phyloP scores from a whole-genome alignment of 495 filamentous ascomycete genomes.

The Peziza echinospora region DNA sequence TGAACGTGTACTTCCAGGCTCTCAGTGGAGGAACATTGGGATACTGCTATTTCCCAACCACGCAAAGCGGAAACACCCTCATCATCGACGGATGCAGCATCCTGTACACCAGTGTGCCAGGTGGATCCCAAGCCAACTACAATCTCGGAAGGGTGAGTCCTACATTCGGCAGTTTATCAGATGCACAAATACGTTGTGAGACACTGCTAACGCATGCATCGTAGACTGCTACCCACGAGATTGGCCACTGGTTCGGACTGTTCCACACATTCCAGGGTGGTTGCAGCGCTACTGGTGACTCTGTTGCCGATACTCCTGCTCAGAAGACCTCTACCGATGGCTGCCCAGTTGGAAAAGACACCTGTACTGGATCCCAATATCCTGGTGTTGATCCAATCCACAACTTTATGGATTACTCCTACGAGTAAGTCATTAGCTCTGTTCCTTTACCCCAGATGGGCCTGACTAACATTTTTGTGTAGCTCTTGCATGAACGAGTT shows the following conservation, averaged over 20 bases:
- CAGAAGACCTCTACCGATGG: constrained; percentile 32
- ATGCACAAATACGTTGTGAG: too few species aligned
- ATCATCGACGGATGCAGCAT: constrained; percentile 38
- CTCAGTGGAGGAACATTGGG: constrained; percentile 31
- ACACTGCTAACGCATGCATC: too few species aligned
- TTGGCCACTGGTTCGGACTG: constrained; percentile 44
- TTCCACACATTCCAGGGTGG: constrained; percentile 46
- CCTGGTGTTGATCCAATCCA: constrained; percentile 35
- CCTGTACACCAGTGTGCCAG: constrained; percentile 31
- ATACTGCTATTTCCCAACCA: constrained; percentile 29
- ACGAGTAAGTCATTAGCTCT: constrained; percentile 33
- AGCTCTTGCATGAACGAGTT: constrained; percentile 27
- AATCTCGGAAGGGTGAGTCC: constrained; percentile 37
- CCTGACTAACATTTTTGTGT: constrained; percentile 3
- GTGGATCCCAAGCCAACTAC: constrained; percentile 29
- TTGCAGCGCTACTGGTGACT: constrained; percentile 34
- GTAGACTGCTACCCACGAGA: constrained; percentile 42
- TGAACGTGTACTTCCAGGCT: constrained; percentile 44
- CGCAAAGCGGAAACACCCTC: constrained; percentile 24
- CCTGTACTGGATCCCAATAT: constrained; percentile 24
- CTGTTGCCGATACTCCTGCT: constrained; percentile 35
- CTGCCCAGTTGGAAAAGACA: constrained; percentile 34
- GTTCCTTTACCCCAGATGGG: background rate
- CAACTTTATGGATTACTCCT: constrained; percentile 45
- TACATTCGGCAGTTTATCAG: too few species aligned